Base-by-base conservation (phyloP, 768 basidiomycete species). In the Amanita phalloides region DNA sequence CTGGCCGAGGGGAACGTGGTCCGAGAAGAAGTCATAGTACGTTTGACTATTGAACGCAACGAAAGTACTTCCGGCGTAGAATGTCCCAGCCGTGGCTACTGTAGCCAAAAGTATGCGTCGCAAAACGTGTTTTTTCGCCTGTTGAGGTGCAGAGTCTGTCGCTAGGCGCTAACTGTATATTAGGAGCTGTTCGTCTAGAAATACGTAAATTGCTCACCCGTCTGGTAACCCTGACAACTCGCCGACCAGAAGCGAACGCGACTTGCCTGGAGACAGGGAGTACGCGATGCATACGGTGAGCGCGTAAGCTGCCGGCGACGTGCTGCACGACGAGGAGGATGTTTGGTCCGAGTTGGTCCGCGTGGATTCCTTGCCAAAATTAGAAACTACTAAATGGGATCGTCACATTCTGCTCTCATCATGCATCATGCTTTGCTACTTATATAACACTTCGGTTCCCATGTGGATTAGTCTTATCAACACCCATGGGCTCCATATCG, bases 21-120 rank as follows among this genome's bases (percentile, higher is more conserved):
- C 79, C 51, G 81, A 75, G 73, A 96, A 96, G 63, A 95, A 75
- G 57, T 94, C 86, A 62, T 87, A 82, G 71, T 94, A 96, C 2
- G 71, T 65, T 57, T 83, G 84, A 65, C 78, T 82, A 60, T 85
- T 77, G 70, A 86, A 85, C 20, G 90, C 80, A 53, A 82, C 69
- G 65, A 88, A 86, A 7, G 84, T 78, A 66, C 90, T 90, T 47
- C 84, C 81, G 53, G 83, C 69, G 73, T 93, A 95, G 71, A 92
- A 91, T 14, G 82, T 80, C 45, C 84, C 79, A 14, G 80, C 79
- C 20, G 81, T 73, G 8, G 79, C 74, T 39, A 84, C 68, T 13
- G 88, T 82, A 49, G 85, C 81, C 66, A 84, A 71, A 30, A 94
- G 62, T 48, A 90, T 67, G 48, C 69, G 73, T 52, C 81, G 76